Base-by-base conservation (phyloP, 2,329 filamentous ascomycete species). In the Diaporthe batatas region DNA sequence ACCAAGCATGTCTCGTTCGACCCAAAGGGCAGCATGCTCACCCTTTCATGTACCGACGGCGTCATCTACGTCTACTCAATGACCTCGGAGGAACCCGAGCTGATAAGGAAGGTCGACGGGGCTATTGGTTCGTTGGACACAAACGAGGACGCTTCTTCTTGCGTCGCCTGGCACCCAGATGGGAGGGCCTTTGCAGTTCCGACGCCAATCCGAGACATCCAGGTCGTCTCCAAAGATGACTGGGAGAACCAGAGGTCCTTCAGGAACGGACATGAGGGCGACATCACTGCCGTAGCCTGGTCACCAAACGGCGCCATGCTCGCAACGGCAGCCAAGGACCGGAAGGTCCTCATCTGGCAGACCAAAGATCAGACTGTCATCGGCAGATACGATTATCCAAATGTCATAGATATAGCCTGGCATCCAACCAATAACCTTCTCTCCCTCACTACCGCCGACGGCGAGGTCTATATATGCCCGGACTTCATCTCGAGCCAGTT, bases 1-100 rank as follows among this genome's bases (percentile, higher is more conserved):
- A 91, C 93, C n/a, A 97, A 98, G 80, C 94, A 98, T 79, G 88
- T 98, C 49, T 90, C 94, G 18, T 98, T 98, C 82, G 94, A 98
- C 77, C 91, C 92, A 6, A 93, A 90, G 73, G 94, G 94, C 53
- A 89, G 90, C 67, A 90, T 92, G 72, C 86, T 97, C 4, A 88
- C 95, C 0, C 88, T 97, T 0, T 97, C 96, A 0, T 95, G 94
- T 80, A 94, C 93, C 0, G 95, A 99, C 79, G 96, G 96, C 57
- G 86, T 94, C 58, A 86, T 99, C 47, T 99, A 98, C 79, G 84
- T 99, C 65, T 99, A 99, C 81, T 96, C 93, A 0, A 82, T 98
- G 72, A 91, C 89, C 8, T 89, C 91, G 1, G 92, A 95, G 25
- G 89, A 95, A 77, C 95, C 96, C 0, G 91, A 95, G 79, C 86